These are phyloP conservation scores for Citrus maxima DNA, from an alignment of 345 rosid genomes.

Conservation along the genomic window DNA sequence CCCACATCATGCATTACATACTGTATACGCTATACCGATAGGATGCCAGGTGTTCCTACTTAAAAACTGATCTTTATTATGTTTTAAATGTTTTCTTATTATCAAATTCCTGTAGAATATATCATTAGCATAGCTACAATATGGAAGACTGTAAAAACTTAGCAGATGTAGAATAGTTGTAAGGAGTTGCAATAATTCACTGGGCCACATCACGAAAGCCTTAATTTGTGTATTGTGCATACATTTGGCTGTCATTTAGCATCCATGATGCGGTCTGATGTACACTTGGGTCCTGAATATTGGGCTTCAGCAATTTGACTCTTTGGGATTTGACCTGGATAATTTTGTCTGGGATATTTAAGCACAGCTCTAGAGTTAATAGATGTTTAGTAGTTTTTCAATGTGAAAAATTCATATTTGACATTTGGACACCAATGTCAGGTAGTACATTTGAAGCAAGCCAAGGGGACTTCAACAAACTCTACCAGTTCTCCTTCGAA, in stretches of 20 bases:
- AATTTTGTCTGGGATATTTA: not conserved
- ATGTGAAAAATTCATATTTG: not conserved
- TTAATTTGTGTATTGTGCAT: not conserved
- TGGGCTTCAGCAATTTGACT: not conserved
- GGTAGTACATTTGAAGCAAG: conserved; percentile 76
- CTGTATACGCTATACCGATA: not conserved
- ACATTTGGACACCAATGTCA: conserved; percentile 23
- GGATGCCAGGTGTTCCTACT: not conserved
- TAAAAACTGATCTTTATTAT: not conserved
- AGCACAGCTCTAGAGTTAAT: not conserved
- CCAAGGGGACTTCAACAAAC: conserved; percentile 46
- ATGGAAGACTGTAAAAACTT: not conserved
- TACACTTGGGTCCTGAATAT: not conserved
- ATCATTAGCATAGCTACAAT: not conserved
- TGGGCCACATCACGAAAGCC: not conserved
- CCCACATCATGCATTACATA: not conserved
- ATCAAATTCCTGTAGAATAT: not conserved
- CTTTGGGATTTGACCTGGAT: not conserved
- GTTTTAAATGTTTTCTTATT: not conserved
- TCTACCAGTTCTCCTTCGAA: conserved; percentile 39
- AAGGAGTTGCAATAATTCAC: not conserved
- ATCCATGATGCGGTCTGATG: not conserved
- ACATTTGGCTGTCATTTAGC: not conserved
- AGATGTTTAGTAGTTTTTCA: not conserved
- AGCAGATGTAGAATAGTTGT: not conserved